Conservation (phyloP, 495 filamentous ascomycete species). For the Entonaema liquescens region DNA sequence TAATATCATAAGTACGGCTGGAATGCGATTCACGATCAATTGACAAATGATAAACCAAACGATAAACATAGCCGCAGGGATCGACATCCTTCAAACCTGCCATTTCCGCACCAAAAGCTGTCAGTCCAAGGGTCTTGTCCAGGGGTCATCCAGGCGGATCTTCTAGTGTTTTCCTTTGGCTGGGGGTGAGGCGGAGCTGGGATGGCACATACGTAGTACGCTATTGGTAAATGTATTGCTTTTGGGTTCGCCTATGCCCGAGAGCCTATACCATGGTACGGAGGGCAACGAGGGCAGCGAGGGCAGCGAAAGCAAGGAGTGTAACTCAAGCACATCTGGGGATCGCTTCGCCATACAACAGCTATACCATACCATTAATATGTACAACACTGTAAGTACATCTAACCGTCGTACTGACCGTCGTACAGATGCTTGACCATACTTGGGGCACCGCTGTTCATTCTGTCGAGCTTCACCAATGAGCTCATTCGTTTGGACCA, state of each 20-base stretch:
- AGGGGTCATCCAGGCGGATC: conserved; percentile 41
- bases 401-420: neutral
- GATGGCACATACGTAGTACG: too few relatives aligned
- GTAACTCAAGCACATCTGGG: conserved; percentile 23
- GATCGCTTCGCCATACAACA: conserved; percentile 30
- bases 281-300: too few relatives aligned
- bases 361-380: neutral
- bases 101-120: conserved; percentile 16
- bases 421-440: neutral
- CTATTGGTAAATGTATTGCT: too few relatives aligned
- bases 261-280: conserved; percentile 1
- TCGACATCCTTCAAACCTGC: conserved; percentile 25
- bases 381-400: neutral
- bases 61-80: conserved; percentile 32
- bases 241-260: too few relatives aligned
- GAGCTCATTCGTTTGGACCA: neutral
- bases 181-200: conserved; percentile 36
- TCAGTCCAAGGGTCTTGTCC: neutral
- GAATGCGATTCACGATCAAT: neutral
- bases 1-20: neutral
- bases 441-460: neutral
- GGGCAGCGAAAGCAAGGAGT: neutral
- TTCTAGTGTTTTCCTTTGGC: conserved; percentile 24
- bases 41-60: neutral
- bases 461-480: neutral